These are phyloP conservation scores for Groenewaldozyma tartarivorans DNA, from an alignment of 805 yeast genomes.

Conservation along the genomic window DNA sequence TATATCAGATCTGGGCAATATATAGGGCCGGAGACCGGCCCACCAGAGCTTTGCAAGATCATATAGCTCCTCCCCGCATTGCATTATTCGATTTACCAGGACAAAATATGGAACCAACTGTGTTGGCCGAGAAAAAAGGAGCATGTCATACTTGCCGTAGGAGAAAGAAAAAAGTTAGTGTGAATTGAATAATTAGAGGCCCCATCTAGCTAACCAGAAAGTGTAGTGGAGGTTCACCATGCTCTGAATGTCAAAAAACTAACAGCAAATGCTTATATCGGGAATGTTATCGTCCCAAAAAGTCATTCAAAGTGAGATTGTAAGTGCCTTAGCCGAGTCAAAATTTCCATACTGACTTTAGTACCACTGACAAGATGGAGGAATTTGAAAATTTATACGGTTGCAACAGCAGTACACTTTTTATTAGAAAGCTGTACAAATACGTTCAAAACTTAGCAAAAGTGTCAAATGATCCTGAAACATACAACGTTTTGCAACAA, in stretches of 20 bases:
- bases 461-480: background rate
- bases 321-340: constrained; percentile 1
- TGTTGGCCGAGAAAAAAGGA: too few relatives aligned
- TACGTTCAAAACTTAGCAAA: background rate
- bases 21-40: too few relatives aligned
- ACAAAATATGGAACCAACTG: too few relatives aligned
- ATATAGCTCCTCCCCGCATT: too few relatives aligned
- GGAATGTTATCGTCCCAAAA: constrained; percentile 1
- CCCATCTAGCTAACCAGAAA: background rate
- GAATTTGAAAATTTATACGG: constrained; percentile 6
- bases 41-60: too few relatives aligned
- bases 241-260: background rate
- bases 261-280: constrained; percentile 3
- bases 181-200: background rate
- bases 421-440: constrained; percentile 5
- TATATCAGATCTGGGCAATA: too few relatives aligned
- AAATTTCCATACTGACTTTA: background rate
- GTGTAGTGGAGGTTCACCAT: constrained; percentile 6
- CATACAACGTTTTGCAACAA: background rate
- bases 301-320: background rate
- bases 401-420: constrained; percentile 5
- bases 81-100: too few relatives aligned
- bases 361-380: background rate
- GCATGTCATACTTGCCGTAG: constrained; percentile 6
- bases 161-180: constrained; percentile 3